Evolutionary conservation across 306 rosid species (phyloP).

Genomic region (Cucurbita maxima): DNA sequence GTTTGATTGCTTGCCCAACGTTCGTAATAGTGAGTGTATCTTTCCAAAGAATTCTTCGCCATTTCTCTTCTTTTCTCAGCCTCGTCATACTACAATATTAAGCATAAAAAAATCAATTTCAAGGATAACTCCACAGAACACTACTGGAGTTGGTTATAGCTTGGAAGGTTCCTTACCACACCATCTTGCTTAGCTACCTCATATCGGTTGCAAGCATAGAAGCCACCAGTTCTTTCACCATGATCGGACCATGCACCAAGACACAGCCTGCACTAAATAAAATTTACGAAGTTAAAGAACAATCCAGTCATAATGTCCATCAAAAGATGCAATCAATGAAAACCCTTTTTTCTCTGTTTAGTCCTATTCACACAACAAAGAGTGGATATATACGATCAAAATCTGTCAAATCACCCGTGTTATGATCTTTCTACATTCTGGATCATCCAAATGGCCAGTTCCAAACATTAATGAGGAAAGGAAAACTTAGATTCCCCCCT

Average conservation of each 20-base stretch:
- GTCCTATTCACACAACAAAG: background rate
- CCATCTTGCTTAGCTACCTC: conserved; percentile 18
- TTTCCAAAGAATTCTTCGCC: conserved; percentile 11
- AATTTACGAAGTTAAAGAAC: background rate
- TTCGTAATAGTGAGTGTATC: conserved; percentile 25
- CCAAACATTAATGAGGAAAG: too few species aligned
- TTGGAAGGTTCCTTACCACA: conserved; percentile 6
- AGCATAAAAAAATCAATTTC: background rate
- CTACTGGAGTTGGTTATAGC: background rate
- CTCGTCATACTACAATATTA: conserved; percentile 7
- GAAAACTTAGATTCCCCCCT: too few species aligned
- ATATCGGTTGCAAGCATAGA: conserved; percentile 57
- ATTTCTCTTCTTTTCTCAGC: conserved; percentile 8
- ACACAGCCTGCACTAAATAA: conserved; percentile 57
- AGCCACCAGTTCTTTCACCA: conserved; percentile 17
- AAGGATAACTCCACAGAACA: background rate
- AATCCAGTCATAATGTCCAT: background rate
- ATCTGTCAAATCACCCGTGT: too few species aligned
- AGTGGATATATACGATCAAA: too few species aligned
- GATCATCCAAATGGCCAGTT: too few species aligned
- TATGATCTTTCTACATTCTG: too few species aligned
- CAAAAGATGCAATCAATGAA: background rate
- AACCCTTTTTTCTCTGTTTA: background rate
- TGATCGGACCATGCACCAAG: conserved; percentile 58
- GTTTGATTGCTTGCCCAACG: conserved; percentile 27